phyloP scores from a whole-genome alignment of 2,329 filamentous ascomycete species.

The Colletotrichum cereale region DNA sequence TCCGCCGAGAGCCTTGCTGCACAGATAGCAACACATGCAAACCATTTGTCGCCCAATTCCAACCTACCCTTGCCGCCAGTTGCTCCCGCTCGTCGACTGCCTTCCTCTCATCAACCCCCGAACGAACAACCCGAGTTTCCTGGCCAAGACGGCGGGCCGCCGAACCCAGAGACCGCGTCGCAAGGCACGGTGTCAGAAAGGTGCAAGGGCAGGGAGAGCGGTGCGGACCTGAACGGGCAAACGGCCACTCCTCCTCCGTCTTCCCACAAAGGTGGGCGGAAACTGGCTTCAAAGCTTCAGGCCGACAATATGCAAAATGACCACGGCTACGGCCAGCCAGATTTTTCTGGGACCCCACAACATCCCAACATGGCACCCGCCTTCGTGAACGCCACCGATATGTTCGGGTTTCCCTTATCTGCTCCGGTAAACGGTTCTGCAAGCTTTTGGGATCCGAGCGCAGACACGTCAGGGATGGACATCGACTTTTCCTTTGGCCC shows the following conservation, averaged over 20 bases:
- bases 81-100: conserved; percentile 68
- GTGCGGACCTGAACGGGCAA: conserved; percentile 58
- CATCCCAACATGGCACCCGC: conserved; percentile 59
- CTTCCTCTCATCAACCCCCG: conserved; percentile 67
- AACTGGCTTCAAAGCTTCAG: conserved; percentile 63
- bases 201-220: conserved; percentile 55
- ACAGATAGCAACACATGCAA: conserved; percentile 71
- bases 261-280: conserved; percentile 66
- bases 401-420: conserved; percentile 73
- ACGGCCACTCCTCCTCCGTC: conserved; percentile 73
- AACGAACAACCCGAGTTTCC: conserved; percentile 49
- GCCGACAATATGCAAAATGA: conserved; percentile 69
- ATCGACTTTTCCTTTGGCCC: conserved; percentile 66
- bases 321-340: conserved; percentile 64
- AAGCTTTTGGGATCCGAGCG: conserved; percentile 69
- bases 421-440: conserved; percentile 63
- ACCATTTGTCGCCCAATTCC: conserved; percentile 68
- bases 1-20: conserved; percentile 62
- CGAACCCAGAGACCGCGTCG: conserved; percentile 38
- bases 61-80: conserved; percentile 69
- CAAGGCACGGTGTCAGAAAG: conserved; percentile 58
- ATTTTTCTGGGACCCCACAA: conserved; percentile 63
- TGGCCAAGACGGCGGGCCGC: conserved; percentile 47
- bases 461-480: conserved; percentile 68
- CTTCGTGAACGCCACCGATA: conserved; percentile 63